Base-by-base conservation (phyloP, 345 rosid species). In the Hypericum perforatum region DNA sequence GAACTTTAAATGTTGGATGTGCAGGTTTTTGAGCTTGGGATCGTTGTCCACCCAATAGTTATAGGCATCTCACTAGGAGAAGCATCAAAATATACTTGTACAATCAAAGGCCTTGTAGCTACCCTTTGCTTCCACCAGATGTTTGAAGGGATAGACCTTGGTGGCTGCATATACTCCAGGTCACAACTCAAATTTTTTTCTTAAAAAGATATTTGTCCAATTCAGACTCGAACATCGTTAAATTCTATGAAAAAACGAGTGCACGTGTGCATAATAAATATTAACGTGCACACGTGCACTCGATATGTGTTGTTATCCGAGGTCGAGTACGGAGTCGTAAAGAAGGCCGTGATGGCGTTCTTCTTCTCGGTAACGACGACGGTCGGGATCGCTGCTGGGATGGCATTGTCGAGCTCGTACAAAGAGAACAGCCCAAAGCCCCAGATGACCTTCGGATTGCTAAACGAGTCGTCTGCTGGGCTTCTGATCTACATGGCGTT, bases 21-120 rank as follows among this genome's bases (percentile, higher is more conserved):
- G 52, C 71, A 87, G 86, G 91, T 88, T 7, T 45, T 85, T 44
- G 94, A 88, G 61, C 54, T 82, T 22, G 96, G 96, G 12, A 88
- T 85, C 9, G 65, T 84, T n/a, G 86, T 82, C 38, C 94, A 84
- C 63, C 82, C 90, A 0, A 77, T 84, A 37, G 88, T 88, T 52
- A 84, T 84, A 47, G 90, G 94, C 3, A 68, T 88, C 6, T 74
- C 84, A 16, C 29, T 84, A 53, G 88, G 96, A 41, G 49, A 8
- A 46, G 49, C 49, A 5, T 46, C 49, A 5, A 46, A 46, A 9
- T 12, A 46, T 29, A 46, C 49, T n/a, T 46, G 49, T 22, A 46
- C 49, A 46, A 46, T 46, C 49, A 46, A 46, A 46, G 49, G 49
- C 5, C 16, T 46, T 6, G 49, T 46, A 8, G 22, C 15, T 9